These are phyloP conservation scores for Coemansia sp. DNA, from an alignment of 192 early-diverging fungal genomes.

Conservation along the genomic window DNA sequence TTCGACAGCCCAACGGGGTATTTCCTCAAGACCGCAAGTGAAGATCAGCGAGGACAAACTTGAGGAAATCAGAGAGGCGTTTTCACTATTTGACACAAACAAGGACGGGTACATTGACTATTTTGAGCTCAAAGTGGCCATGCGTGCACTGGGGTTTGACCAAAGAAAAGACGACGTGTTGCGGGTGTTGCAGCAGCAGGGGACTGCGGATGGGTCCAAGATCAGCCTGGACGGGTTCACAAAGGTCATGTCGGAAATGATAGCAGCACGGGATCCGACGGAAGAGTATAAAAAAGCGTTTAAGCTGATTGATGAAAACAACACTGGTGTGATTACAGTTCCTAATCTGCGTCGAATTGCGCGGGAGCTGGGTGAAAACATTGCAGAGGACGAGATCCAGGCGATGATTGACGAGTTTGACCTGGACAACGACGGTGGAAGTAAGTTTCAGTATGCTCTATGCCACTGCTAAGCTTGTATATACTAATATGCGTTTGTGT, in stretches of 20 bases:
- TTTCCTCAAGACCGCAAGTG: constrained; percentile 2
- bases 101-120: constrained; percentile 70
- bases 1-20: constrained; percentile 10
- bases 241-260: constrained; percentile 67
- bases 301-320: constrained; percentile 71
- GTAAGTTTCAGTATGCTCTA: constrained; percentile 45
- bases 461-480: background rate
- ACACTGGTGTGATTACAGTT: constrained; percentile 64
- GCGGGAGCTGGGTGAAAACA: constrained; percentile 75
- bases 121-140: constrained; percentile 83
- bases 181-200: constrained; percentile 63
- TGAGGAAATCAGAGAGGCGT: constrained; percentile 62
- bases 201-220: constrained; percentile 54
- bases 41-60: constrained; percentile 69
- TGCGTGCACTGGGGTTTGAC: constrained; percentile 83
- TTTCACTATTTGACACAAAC: constrained; percentile 64
- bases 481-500: constrained; percentile 7
- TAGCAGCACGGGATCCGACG: constrained; percentile 70
- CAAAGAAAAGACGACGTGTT: constrained; percentile 78
- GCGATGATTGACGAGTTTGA: constrained; percentile 93
- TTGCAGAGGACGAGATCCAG: constrained; percentile 78
- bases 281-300: constrained; percentile 83
- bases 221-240: constrained; percentile 69
- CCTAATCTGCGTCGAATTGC: constrained; percentile 69
- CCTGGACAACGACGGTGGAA: constrained; percentile 77